Evolutionary conservation across 2,329 filamentous ascomycete genomes (phyloP).

Genomic region (Stagonosporopsis chrysanthemi): DNA sequence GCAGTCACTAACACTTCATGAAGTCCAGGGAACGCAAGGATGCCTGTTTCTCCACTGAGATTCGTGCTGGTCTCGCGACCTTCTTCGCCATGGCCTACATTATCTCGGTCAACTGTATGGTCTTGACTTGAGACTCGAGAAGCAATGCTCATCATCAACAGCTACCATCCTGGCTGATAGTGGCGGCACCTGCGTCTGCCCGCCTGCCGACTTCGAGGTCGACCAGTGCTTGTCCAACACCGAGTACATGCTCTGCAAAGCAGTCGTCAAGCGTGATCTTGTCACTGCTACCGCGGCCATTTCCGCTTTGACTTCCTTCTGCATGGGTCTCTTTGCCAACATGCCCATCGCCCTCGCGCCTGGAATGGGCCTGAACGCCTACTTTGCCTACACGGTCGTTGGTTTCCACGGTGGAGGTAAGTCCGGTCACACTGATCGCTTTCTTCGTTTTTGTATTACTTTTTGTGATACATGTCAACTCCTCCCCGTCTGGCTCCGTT

Average conservation of each 20-base stretch:
- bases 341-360: constrained; percentile 77
- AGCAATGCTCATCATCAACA: constrained; percentile 21
- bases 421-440: constrained; percentile 20
- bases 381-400: constrained; percentile 84
- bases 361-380: constrained; percentile 85
- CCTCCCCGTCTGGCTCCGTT: constrained; percentile 5
- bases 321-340: constrained; percentile 84
- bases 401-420: constrained; percentile 75
- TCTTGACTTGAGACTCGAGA: constrained; percentile 36
- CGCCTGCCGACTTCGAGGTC: constrained; percentile 47
- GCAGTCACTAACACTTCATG: constrained; percentile 30
- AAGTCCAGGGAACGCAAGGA: constrained; percentile 75
- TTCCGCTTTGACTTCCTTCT: constrained; percentile 78
- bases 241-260: constrained; percentile 69
- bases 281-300: constrained; percentile 88
- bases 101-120: constrained; percentile 66
- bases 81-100: constrained; percentile 63
- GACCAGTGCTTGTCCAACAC: constrained; percentile 64
- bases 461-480: constrained; percentile 24
- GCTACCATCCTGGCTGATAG: constrained; percentile 72
- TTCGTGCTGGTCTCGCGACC: constrained; percentile 81
- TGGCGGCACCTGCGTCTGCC: constrained; percentile 79
- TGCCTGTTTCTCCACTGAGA: constrained; percentile 81
- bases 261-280: constrained; percentile 74
- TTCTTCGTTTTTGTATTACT: constrained; percentile 28